Percentiles rank a stretch among this genome's conserved stretches.
Evolutionary conservation across 108 stramenopile genomes (phyloP).

Genomic region (Pseudonitzschia pungens): DNA sequence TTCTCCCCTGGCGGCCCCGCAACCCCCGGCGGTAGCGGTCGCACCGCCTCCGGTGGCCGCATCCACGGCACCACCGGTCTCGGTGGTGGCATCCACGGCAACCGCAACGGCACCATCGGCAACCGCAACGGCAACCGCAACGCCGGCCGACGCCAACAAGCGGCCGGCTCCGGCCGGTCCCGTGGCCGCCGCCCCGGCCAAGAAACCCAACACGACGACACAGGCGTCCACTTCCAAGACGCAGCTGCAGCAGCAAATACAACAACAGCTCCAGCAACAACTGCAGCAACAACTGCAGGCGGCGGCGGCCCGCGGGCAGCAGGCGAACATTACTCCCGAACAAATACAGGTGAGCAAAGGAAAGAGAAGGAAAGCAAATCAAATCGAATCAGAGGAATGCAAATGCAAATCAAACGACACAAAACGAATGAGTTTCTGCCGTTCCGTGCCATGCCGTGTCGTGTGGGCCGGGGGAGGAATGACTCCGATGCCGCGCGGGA

Average conservation of each 20-base stretch:
- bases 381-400: no score
- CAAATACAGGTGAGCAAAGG: slow-evolving; percentile 61
- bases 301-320: slow-evolving; percentile 82
- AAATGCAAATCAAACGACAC: no score
- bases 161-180: slow-evolving; percentile 10
- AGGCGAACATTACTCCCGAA: slow-evolving; percentile 85
- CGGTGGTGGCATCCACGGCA: not conserved
- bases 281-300: slow-evolving; percentile 80
- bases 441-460: no score
- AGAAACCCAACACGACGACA: slow-evolving; percentile 40
- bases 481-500: no score
- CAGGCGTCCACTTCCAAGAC: slow-evolving; percentile 33
- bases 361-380: no score
- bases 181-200: slow-evolving; percentile 18
- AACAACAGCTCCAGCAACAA: slow-evolving; percentile 79
- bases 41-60: not conserved
- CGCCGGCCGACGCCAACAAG: slow-evolving; percentile 6
- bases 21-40: not conserved
- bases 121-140: not conserved
- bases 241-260: slow-evolving; percentile 81
- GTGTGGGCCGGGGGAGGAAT: no score
- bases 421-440: no score
- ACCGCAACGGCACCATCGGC: not conserved
- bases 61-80: not conserved
- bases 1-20: not conserved